Evolutionary conservation across 345 rosid genomes (phyloP).

Genomic region (Eucalyptus pauciflora): DNA sequence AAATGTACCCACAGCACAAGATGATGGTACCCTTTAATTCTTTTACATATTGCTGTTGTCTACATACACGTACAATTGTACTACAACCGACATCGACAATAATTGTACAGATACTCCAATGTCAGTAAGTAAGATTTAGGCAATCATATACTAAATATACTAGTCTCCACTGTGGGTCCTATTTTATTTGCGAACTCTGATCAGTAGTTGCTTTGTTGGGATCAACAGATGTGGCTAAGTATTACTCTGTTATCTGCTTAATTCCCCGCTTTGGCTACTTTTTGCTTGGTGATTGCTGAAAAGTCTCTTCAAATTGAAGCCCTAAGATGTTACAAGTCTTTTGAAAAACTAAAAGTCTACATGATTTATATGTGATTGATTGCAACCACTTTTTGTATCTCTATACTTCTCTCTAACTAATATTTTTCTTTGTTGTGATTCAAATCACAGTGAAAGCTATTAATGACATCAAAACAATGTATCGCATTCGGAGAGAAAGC

Average conservation of each 20-base stretch:
- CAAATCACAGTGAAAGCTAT: constrained; percentile 17
- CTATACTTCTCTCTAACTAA: fast-evolving
- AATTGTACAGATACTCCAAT: background rate
- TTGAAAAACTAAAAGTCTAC: background rate
- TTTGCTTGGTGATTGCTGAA: background rate
- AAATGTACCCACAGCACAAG: background rate
- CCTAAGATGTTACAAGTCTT: background rate
- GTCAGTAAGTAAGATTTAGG: background rate
- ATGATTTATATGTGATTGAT: background rate
- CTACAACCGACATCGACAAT: background rate
- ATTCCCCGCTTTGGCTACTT: background rate
- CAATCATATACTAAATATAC: background rate
- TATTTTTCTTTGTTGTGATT: background rate
- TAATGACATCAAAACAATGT: background rate
- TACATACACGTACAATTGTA: background rate
- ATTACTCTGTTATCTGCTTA: no score
- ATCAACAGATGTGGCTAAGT: fast-evolving
- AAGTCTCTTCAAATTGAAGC: background rate
- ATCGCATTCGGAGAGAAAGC: background rate
- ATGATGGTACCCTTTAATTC: background rate
- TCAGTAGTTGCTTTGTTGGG: no score
- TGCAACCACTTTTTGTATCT: background rate
- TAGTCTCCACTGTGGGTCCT: no score
- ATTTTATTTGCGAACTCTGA: fast-evolving
- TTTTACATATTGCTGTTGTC: background rate